Base-by-base conservation (phyloP, 176 grass and related monocot species). In the Triticum turgidum region DNA sequence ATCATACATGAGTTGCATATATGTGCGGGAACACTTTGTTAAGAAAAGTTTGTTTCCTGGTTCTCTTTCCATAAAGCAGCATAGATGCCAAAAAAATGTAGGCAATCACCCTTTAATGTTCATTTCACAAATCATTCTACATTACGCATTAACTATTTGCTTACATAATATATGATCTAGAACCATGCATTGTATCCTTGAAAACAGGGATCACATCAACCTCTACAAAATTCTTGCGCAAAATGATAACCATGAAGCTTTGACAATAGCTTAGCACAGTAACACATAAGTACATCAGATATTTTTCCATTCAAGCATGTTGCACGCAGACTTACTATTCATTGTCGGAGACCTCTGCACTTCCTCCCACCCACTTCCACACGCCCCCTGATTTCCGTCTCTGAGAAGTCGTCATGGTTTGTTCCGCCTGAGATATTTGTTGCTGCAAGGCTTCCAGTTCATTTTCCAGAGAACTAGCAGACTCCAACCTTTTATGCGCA, bases 301-400 rank as follows among this genome's bases (percentile, higher is more conserved):
- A 58, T 69, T 82, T 13, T 66, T 61, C 45, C 61, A 61, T 67
- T 32, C 66, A 33, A 81, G 77, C 11, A 81, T 77, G n/a, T 67
- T 51, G 70, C 77, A 32, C 21, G 42, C 64, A 71, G 63, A 88
- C 73, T 85, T 92, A 96, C 92, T 83, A 83, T 98, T 96, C 84
- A 85, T 77, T 73, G 1, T 92, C 92, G 21, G 85, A 89, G 59
- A 78, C 83, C 61, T 94, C 81, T 22, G 90, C 52, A 86, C 86
- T 88, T 74, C 97, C 89, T 51, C 91, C 83, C 88, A 94, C 84
- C 96, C 93, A 98, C 72, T 98, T 89, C 96, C 93, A 96, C 33
- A 98, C 92, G 44, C 96, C 93, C 20, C 97, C 87, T 54, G 94
- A 94, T 86, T 69, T 90, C 77, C 89, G 85, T 35, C 81, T 89